phyloP scores from a whole-genome alignment of 768 basidiomycete species.

The Trametes villosa region DNA sequence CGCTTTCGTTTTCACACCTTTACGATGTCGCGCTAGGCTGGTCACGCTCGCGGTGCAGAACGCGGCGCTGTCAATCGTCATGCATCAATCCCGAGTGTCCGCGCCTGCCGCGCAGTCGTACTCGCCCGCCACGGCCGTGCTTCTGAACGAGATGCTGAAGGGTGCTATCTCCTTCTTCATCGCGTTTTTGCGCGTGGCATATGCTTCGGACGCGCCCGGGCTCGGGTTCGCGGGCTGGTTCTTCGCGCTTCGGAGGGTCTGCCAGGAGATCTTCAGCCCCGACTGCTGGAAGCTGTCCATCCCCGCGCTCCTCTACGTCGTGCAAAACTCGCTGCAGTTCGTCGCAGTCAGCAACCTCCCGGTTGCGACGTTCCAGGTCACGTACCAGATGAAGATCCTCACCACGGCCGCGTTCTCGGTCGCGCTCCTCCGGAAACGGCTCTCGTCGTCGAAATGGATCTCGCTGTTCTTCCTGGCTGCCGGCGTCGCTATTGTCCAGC shows the following conservation, averaged over 20 bases:
- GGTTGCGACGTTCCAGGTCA: slow-evolving; percentile 96
- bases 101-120: slow-evolving; percentile 79
- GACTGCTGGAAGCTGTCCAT: slow-evolving; percentile 99
- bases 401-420: slow-evolving; percentile 96
- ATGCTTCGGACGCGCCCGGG: slow-evolving; percentile 33
- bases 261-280: slow-evolving; percentile 77
- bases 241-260: slow-evolving; percentile 56
- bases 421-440: slow-evolving; percentile 72
- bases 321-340: slow-evolving; percentile 98
- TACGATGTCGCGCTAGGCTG: slow-evolving; percentile 47
- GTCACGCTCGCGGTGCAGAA: slow-evolving; percentile 94
- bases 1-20: slow-evolving; percentile 6
- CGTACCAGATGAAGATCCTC: slow-evolving; percentile 98
- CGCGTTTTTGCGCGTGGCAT: slow-evolving; percentile 62
- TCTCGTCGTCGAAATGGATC: slow-evolving; percentile 82
- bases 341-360: slow-evolving; percentile 95
- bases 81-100: slow-evolving; percentile 97
- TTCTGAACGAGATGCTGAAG: slow-evolving; percentile 94
- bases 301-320: slow-evolving; percentile 91
- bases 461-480: slow-evolving; percentile 86
- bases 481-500: slow-evolving; percentile 94
- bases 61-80: slow-evolving; percentile 92
- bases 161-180: slow-evolving; percentile 90
- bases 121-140: slow-evolving; percentile 92
- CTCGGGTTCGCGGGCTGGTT: slow-evolving; percentile 40